These are phyloP conservation scores for Fusarium bulbicola DNA, from an alignment of 2,329 filamentous ascomycete genomes.

Conservation along the genomic window DNA sequence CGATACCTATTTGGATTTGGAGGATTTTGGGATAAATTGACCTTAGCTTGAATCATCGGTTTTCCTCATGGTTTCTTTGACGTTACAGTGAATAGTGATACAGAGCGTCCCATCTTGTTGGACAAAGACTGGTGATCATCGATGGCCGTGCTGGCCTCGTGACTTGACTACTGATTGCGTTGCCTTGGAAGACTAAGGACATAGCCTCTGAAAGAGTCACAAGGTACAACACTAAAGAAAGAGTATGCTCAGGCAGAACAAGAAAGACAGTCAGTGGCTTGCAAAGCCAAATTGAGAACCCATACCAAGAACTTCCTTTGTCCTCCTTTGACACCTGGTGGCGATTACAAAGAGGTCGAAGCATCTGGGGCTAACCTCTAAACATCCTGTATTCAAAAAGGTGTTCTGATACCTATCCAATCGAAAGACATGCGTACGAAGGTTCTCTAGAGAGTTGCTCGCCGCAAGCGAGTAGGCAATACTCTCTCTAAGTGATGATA, in stretches of 20 bases:
- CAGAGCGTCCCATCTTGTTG: background rate
- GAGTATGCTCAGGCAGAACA: background rate
- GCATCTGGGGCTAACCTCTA: background rate
- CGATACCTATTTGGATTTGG: constrained; percentile 38
- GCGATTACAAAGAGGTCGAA: background rate
- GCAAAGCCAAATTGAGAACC: background rate
- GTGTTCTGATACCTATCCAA: background rate
- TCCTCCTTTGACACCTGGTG: background rate
- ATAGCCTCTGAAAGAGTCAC: background rate
- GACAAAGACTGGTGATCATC: background rate
- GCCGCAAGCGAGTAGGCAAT: background rate
- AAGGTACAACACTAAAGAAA: background rate
- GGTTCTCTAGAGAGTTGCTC: no score
- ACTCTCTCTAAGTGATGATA: no score
- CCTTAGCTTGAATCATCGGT: background rate
- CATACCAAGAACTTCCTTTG: background rate
- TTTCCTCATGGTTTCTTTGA: background rate
- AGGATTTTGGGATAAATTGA: constrained; percentile 8
- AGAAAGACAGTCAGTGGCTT: background rate
- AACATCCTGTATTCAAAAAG: background rate
- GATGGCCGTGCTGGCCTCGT: background rate
- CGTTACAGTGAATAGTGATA: background rate
- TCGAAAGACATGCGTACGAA: background rate
- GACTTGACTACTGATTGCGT: background rate
- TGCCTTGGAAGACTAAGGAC: background rate